Evolutionary conservation across 129 eudicot genomes (phyloP), one percentile per base, ranked within the genome.

Genomic region (Flaveria sonorensis): DNA sequence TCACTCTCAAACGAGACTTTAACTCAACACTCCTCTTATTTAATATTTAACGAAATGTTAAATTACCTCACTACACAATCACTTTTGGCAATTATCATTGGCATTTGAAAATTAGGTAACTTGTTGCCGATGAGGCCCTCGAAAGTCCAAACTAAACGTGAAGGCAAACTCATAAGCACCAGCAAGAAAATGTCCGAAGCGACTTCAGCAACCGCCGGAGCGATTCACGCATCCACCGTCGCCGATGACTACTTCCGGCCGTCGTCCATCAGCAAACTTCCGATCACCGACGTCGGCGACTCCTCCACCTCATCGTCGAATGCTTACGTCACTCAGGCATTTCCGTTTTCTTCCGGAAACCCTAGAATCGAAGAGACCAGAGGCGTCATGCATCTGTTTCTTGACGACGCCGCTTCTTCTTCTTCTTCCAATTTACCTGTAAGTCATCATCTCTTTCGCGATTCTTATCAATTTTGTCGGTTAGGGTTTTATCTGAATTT

Each of bases 351-450:
- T 21, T 94, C 96, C 53, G 98, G 98, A 73, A 94, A 94, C 96
- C 98, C 98, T 83, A 87, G 90, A 50, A 94, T 94, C 78, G 98
- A 94, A 87, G 90, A 94, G 72, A 86, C 89, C 53, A 77, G 97
- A 77, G 98, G 97, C 76, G 83, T 94, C 78, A 84, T 94, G 93
- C 93, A 86, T 77, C 88, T 91, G 55, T 89, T 45, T 81, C 77
- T 82, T 16, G 84, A 86, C 82, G 90, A 91, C 42, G 81, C 80
- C 72, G 82, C 74, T 78, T 82, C 89, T 2, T 76, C 97, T 2
- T 76, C 97, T 0, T 76, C 93, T 28, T 83, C 92, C 40, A 64
- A 85, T 47, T 82, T 94, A 61, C 96, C 97, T 21, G 98, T 94
- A 84, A 82, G 7, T 40, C 12, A 43, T 69, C 32, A 19, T 70